Conservation (phyloP, 495 filamentous ascomycete species). For the Penicillium pancosmium region DNA sequence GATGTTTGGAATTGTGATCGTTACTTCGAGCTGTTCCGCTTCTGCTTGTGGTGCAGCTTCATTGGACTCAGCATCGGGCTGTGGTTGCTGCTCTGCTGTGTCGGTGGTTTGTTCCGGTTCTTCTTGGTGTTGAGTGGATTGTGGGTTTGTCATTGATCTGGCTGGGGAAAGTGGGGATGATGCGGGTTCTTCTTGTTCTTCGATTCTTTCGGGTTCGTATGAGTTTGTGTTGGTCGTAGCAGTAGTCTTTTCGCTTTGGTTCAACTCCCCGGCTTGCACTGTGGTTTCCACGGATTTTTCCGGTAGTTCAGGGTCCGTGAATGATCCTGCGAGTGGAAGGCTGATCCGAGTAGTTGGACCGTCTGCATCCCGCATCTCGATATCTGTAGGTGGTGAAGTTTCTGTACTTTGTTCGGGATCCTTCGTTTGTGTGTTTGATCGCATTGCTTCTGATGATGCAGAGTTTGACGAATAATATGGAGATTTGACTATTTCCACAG, state of each 20-base stretch:
- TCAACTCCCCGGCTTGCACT: neutral
- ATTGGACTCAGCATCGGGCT: neutral
- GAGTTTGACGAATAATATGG: neutral
- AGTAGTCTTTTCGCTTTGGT: neutral
- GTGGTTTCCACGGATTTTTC: neutral
- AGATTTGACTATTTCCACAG: neutral
- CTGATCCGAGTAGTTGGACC: neutral
- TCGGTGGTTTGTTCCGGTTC: neutral
- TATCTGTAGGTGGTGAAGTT: neutral
- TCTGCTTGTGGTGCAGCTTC: neutral
- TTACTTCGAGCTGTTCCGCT: neutral
- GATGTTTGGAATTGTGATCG: constrained; percentile 5
- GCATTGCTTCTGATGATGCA: neutral
- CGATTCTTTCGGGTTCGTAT: neutral
- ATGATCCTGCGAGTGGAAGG: neutral
- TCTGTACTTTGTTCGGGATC: neutral
- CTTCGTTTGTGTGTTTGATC: neutral
- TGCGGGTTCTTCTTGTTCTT: neutral
- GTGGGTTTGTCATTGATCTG: neutral
- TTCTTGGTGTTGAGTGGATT: neutral
- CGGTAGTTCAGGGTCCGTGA: too few species aligned
- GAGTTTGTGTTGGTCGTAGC: neutral
- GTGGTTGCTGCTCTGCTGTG: neutral
- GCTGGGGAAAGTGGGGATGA: neutral
- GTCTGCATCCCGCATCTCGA: neutral